A percentile compares a stretch with the other conserved stretches of the same genome.
Evolutionary conservation across 176 grass and related monocot species (phyloP).

Genomic region (Panicum miliaceum): DNA sequence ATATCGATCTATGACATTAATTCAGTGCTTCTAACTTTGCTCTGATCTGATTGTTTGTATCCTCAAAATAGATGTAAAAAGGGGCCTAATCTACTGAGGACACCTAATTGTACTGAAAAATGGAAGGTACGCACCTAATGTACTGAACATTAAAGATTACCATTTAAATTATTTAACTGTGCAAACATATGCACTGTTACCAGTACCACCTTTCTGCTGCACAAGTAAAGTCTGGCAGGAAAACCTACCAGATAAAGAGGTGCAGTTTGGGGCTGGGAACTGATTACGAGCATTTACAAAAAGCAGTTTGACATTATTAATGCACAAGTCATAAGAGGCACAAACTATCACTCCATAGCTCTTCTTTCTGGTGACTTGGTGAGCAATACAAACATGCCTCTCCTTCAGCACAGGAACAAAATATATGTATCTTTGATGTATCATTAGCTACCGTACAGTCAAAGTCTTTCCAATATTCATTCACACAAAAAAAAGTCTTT

Average conservation of each 20-base stretch:
- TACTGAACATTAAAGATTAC: not conserved
- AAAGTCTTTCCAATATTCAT: conserved; percentile 19
- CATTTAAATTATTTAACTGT: not conserved
- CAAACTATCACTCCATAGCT: conserved; percentile 9
- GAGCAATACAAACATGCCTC: not conserved
- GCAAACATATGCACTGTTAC: not conserved
- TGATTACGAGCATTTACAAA: not conserved
- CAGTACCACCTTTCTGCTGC: not conserved
- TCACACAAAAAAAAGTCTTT: not conserved
- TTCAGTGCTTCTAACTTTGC: not conserved
- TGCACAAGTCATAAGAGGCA: not conserved
- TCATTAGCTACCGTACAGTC: conserved; percentile 8
- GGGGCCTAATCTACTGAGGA: not conserved
- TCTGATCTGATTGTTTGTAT: conserved; percentile 27
- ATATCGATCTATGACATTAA: conserved; percentile 17
- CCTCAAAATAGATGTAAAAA: not conserved
- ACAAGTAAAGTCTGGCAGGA: not conserved
- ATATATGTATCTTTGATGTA: conserved; percentile 4
- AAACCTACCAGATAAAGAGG: not conserved
- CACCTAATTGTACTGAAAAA: not conserved
- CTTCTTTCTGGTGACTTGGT: conserved; percentile 31
- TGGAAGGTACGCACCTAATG: not conserved
- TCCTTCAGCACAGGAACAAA: conserved; percentile 4
- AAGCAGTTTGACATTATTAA: not conserved
- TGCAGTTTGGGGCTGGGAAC: not conserved